These are phyloP conservation scores for Wickerhamiella parazyma DNA, from an alignment of 805 yeast species.

Conservation along the genomic window DNA sequence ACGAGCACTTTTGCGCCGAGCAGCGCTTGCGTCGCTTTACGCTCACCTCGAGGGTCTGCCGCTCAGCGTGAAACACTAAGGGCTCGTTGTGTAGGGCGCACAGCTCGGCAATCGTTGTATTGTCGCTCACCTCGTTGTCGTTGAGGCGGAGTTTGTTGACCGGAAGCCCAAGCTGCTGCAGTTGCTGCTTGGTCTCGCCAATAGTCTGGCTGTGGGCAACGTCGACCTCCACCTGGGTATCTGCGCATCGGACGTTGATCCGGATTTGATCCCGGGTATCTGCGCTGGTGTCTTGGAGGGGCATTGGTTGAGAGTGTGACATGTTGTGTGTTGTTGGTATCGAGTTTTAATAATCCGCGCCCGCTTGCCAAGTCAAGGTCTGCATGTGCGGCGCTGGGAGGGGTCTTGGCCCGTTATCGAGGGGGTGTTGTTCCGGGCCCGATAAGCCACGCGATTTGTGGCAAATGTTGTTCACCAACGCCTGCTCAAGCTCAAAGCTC, in stretches of 20 bases:
- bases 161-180: slow-evolving; percentile 19
- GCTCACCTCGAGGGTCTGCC: slow-evolving; percentile 20
- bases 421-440: background rate
- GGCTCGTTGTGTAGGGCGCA: slow-evolving; percentile 20
- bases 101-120: slow-evolving; percentile 22
- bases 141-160: slow-evolving; percentile 21
- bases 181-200: slow-evolving; percentile 24
- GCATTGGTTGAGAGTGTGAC: background rate
- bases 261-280: slow-evolving; percentile 1
- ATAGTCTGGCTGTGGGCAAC: slow-evolving; percentile 22
- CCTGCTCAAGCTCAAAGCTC: no score
- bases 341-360: background rate
- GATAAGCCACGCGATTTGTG: no score
- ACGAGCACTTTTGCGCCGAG: slow-evolving; percentile 44
- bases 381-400: background rate
- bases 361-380: background rate
- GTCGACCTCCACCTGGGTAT: slow-evolving; percentile 17
- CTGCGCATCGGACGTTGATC: slow-evolving; percentile 17
- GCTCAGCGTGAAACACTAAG: slow-evolving; percentile 21
- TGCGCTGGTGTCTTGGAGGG: background rate
- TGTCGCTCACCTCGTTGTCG: slow-evolving; percentile 23
- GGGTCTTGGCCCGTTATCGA: background rate
- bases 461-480: no score
- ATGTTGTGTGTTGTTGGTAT: background rate
- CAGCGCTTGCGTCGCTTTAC: slow-evolving; percentile 32